These are phyloP conservation scores for Epicoccum sorghinum DNA, from an alignment of 2,329 filamentous ascomycete genomes.

Conservation along the genomic window DNA sequence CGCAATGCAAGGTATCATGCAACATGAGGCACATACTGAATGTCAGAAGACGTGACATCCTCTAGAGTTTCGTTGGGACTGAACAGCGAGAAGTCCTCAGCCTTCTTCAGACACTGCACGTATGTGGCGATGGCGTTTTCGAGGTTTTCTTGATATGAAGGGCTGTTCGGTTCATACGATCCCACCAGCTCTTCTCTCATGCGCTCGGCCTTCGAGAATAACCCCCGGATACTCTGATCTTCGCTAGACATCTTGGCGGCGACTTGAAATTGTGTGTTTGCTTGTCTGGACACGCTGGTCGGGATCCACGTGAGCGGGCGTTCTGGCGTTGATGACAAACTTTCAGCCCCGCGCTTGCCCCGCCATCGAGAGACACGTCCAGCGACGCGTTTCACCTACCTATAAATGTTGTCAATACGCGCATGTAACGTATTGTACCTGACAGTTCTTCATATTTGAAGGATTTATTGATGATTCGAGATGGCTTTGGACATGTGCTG, in stretches of 20 bases:
- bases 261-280: background rate
- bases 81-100: constrained; percentile 78
- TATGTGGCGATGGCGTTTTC: constrained; percentile 72
- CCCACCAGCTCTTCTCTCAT: constrained; percentile 65
- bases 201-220: constrained; percentile 62
- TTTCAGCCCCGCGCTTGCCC: constrained; percentile 28
- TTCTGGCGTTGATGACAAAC: constrained; percentile 26
- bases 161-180: constrained; percentile 68
- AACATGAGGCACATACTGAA: constrained; percentile 64
- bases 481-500: too few relatives aligned
- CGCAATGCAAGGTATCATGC: background rate
- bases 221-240: constrained; percentile 60
- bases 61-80: constrained; percentile 88
- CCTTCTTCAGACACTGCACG: constrained; percentile 72
- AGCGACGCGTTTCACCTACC: background rate
- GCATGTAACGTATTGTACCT: background rate
- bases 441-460: background rate
- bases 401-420: background rate
- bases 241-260: constrained; percentile 48
- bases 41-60: constrained; percentile 81
- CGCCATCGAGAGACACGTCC: constrained; percentile 12
- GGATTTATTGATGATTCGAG: too few relatives aligned
- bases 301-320: constrained; percentile 35
- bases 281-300: background rate
- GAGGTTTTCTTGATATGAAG: constrained; percentile 71